These are phyloP conservation scores for Rhododendron kiyosumense DNA, from an alignment of 148 eudicot genomes.

Conservation along the genomic window DNA sequence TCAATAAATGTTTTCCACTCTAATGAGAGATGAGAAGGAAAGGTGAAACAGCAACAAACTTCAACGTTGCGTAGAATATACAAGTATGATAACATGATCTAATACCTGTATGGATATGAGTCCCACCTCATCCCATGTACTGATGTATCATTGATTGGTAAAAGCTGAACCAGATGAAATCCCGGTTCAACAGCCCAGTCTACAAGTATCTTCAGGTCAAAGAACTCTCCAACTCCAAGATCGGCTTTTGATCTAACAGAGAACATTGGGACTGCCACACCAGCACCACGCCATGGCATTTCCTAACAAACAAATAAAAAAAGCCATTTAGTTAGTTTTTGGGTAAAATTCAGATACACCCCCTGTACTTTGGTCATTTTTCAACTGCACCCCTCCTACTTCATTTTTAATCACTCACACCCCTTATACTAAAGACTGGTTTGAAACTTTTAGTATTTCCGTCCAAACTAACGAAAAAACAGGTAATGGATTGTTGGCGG, in stretches of 20 bases:
- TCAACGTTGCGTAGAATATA: neutral
- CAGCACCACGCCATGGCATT: conserved; percentile 98
- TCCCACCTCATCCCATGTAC: conserved; percentile 98
- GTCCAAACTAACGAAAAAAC: too few relatives aligned
- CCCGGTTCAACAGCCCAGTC: conserved; percentile 91
- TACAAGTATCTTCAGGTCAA: conserved; percentile 83
- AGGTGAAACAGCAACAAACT: neutral
- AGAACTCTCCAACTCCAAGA: conserved; percentile 95
- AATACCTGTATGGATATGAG: conserved; percentile 92
- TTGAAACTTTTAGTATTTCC: too few relatives aligned
- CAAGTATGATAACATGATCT: neutral
- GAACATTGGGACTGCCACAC: conserved; percentile 93
- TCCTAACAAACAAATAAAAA: conserved; percentile 44
- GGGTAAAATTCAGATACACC: too few relatives aligned
- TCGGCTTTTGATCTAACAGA: conserved; percentile 83
- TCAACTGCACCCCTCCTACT: too few relatives aligned
- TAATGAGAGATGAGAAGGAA: neutral
- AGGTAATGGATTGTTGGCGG: too few relatives aligned
- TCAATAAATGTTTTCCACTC: neutral
- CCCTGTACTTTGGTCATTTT: too few relatives aligned
- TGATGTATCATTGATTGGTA: conserved; percentile 96
- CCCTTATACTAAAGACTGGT: too few relatives aligned
- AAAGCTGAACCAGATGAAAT: conserved; percentile 92
- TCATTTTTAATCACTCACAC: too few relatives aligned
- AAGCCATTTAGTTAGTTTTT: neutral